phyloP scores from a whole-genome alignment of 2,329 filamentous ascomycete species.

The Fusarium haematococcum region DNA sequence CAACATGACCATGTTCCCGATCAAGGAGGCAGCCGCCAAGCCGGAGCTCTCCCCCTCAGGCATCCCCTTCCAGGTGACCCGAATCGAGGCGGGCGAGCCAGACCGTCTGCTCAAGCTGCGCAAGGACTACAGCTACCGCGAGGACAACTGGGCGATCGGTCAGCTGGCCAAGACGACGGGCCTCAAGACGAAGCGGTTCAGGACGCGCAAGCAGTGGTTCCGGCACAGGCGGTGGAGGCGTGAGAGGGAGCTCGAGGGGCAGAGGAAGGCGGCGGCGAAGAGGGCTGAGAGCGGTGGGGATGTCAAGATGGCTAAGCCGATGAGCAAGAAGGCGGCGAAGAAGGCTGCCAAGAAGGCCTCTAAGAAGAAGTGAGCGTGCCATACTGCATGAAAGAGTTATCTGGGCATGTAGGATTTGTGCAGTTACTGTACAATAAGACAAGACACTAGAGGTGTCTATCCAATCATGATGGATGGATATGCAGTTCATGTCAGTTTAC shows the following conservation, averaged over 20 bases:
- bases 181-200: slow-evolving; percentile 61
- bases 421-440: slow-evolving; percentile 41
- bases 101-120: slow-evolving; percentile 63
- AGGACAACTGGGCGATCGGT: slow-evolving; percentile 71
- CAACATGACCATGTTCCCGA: slow-evolving; percentile 72
- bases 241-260: slow-evolving; percentile 56
- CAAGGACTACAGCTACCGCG: slow-evolving; percentile 68
- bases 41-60: slow-evolving; percentile 62
- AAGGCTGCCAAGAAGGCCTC: slow-evolving; percentile 50
- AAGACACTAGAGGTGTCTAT: slow-evolving; percentile 14
- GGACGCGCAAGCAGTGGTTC: slow-evolving; percentile 63
- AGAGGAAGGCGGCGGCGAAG: slow-evolving; percentile 53
- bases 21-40: slow-evolving; percentile 52
- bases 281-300: slow-evolving; percentile 49
- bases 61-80: slow-evolving; percentile 61
- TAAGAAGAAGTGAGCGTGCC: slow-evolving; percentile 49
- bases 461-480: background rate
- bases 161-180: slow-evolving; percentile 65
- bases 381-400: background rate
- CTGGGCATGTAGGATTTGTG: slow-evolving; percentile 42
- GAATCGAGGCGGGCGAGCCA: slow-evolving; percentile 55
- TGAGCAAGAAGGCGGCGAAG: slow-evolving; percentile 54
- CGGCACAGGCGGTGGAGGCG: slow-evolving; percentile 57
- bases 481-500: background rate
- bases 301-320: slow-evolving; percentile 46